Evolutionary conservation across 331 rosid genomes (phyloP).

Genomic region (Rosa hybrid): DNA sequence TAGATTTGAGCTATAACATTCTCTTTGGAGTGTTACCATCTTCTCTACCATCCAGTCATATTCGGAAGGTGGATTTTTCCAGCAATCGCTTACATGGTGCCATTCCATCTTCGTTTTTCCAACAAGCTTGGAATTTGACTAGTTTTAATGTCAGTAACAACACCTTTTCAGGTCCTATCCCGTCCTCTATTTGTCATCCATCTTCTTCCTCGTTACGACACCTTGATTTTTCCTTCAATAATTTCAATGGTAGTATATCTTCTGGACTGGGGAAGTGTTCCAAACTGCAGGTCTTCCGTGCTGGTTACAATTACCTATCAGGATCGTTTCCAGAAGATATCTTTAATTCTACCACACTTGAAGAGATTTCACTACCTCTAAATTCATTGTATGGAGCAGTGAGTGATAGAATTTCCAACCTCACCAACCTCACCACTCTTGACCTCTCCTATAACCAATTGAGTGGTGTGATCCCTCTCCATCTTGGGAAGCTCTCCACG

Average conservation of each 20-base stretch:
- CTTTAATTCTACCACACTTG: not conserved
- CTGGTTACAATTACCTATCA: not conserved
- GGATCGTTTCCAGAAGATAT: not conserved
- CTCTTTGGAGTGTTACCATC: not conserved
- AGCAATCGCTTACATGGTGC: constrained; percentile 7
- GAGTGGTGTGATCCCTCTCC: not conserved
- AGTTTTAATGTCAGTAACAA: not conserved
- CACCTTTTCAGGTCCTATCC: not conserved
- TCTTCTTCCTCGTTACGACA: not conserved
- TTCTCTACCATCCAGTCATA: not conserved
- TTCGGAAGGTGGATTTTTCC: not conserved
- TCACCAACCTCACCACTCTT: not conserved
- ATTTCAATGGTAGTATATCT: not conserved
- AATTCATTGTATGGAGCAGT: not conserved
- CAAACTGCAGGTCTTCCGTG: not conserved
- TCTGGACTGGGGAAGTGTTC: not conserved
- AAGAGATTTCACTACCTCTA: not conserved
- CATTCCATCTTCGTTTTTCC: not conserved
- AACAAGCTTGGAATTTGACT: not conserved
- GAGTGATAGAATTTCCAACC: not conserved
- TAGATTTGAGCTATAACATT: constrained; percentile 14
- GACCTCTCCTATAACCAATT: not conserved
- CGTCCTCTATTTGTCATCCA: not conserved
- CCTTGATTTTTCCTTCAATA: not conserved
- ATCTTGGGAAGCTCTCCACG: not conserved